Conservation (phyloP, 768 basidiomycete genomes). For the Neoboletus subvelutipes region DNA sequence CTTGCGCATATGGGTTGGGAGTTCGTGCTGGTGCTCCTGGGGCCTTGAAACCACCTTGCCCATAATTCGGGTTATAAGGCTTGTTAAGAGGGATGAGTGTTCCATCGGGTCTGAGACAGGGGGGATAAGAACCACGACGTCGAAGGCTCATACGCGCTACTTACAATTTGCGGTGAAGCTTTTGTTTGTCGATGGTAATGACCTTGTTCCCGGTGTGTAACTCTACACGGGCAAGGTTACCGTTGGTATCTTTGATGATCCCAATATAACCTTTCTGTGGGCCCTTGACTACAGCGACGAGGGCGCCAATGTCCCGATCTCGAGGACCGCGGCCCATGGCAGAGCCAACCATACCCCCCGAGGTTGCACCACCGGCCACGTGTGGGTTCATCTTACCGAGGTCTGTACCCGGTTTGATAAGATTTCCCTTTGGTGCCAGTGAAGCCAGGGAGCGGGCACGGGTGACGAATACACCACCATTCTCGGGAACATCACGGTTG, state of each 20-base stretch:
- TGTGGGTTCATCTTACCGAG: conserved; percentile 92
- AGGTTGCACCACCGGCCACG: conserved; percentile 48
- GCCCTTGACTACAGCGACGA: conserved; percentile 81
- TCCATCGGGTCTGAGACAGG: conserved; percentile 51
- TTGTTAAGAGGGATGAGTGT: conserved; percentile 51
- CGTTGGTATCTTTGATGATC: conserved; percentile 93
- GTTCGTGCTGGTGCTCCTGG: conserved; percentile 45
- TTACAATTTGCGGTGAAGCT: conserved; percentile 70
- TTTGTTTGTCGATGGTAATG: conserved; percentile 81
- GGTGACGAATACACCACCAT: conserved; percentile 93
- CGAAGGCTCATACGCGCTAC: conserved; percentile 29
- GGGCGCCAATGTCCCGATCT: conserved; percentile 77
- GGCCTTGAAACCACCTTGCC: conserved; percentile 27
- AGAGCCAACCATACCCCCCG: conserved; percentile 79
- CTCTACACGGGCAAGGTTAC: conserved; percentile 83
- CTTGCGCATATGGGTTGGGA: conserved; percentile 46
- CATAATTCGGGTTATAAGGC: conserved; percentile 23
- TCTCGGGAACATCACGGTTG: conserved; percentile 86
- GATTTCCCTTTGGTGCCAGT: conserved; percentile 79
- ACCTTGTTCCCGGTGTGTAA: conserved; percentile 87
- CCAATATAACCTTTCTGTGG: conserved; percentile 90
- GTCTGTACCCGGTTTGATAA: conserved; percentile 67
- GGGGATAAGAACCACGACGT: conserved; percentile 8
- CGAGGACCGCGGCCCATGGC: conserved; percentile 80
- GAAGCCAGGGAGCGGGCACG: conserved; percentile 81